Percentiles rank a stretch among this genome's conserved stretches.
These are phyloP conservation scores for Stellera chamaejasme DNA, from an alignment of 345 rosid species.

Conservation along the genomic window DNA sequence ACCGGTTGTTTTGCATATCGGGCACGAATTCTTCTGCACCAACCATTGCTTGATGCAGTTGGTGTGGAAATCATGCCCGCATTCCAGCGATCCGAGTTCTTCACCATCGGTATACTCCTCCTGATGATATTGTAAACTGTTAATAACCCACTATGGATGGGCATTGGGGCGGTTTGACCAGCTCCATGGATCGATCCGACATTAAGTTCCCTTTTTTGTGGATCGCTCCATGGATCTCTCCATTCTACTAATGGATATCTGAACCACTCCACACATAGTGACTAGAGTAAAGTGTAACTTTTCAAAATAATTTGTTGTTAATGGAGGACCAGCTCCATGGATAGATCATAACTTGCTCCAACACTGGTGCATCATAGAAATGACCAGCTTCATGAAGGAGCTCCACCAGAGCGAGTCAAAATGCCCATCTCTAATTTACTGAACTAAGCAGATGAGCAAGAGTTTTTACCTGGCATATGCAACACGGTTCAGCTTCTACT, in stretches of 20 bases:
- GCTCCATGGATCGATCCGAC: constrained; percentile 1
- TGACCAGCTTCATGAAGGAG: too few relatives aligned
- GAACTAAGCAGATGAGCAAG: background rate
- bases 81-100: constrained; percentile 54
- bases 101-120: constrained; percentile 57
- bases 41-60: constrained; percentile 65
- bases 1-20: constrained; percentile 69
- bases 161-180: too few relatives aligned
- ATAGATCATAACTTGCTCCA: too few relatives aligned
- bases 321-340: too few relatives aligned
- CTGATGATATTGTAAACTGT: constrained; percentile 21
- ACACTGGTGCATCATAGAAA: too few relatives aligned
- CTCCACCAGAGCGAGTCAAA: too few relatives aligned
- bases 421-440: background rate
- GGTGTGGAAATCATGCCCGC: constrained; percentile 65
- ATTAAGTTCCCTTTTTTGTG: too few relatives aligned
- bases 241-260: too few relatives aligned
- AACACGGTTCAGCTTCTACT: constrained; percentile 65
- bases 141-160: background rate
- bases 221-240: too few relatives aligned
- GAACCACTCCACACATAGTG: too few relatives aligned
- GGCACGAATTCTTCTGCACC: constrained; percentile 68
- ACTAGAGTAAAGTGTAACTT: too few relatives aligned
- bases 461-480: constrained; percentile 61
- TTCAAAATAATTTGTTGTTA: too few relatives aligned